Evolutionary conservation across 1,139 yeast species (phyloP).

Genomic region (Yamadazyma dendronema): DNA sequence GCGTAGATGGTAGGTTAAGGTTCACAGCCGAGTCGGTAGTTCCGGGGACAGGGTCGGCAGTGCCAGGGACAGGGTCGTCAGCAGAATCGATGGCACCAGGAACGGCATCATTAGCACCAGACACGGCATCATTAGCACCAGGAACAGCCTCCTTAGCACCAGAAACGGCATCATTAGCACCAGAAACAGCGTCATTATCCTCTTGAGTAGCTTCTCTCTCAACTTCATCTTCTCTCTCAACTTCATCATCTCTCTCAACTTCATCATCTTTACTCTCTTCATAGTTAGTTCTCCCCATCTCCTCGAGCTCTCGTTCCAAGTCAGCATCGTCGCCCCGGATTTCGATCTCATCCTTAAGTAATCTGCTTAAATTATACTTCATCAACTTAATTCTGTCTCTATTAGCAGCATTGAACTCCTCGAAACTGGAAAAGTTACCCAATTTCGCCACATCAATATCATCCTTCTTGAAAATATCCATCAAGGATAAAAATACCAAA

Average conservation of each 20-base stretch:
- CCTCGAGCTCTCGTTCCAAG: conserved; percentile 26
- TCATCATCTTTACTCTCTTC: not conserved
- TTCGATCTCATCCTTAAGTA: conserved; percentile 39
- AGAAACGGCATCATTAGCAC: not conserved
- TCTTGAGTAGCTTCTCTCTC: conserved; percentile 7
- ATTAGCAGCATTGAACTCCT: conserved; percentile 26
- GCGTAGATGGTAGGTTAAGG: conserved; percentile 11
- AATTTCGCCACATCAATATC: conserved; percentile 31
- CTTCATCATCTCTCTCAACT: conserved; percentile 1
- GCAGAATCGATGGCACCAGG: not conserved
- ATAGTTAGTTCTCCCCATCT: not conserved
- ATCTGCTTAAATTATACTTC: conserved; percentile 39
- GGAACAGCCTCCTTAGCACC: not conserved
- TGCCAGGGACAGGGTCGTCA: not conserved
- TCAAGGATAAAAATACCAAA: conserved; percentile 33
- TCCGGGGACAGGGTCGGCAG: not conserved
- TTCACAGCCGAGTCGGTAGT: not conserved
- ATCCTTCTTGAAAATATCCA: conserved; percentile 28
- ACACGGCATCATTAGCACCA: not conserved
- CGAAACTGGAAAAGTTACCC: conserved; percentile 26
- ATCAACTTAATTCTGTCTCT: conserved; percentile 37
- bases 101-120: not conserved
- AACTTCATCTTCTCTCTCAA: conserved; percentile 4
- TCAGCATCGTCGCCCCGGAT: conserved; percentile 29
- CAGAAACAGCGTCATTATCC: not conserved